Percentiles rank a stretch among this genome's conserved stretches.
Conservation (phyloP, 495 filamentous ascomycete species). For the Penicillium salamii region DNA sequence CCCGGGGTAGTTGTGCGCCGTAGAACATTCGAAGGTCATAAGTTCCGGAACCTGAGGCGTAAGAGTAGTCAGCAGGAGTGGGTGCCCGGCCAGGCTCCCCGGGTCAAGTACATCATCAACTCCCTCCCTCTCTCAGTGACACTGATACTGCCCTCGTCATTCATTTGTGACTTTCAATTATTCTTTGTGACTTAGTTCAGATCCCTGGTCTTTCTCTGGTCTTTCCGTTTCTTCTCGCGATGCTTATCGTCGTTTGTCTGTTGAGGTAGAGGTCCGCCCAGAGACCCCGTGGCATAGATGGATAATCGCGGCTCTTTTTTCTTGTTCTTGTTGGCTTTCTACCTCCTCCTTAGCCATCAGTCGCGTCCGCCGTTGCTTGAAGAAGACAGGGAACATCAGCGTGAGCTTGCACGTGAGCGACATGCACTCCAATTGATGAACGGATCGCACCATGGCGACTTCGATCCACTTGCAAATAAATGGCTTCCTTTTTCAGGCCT, state of each 20-base stretch:
- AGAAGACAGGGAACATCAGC: constrained; percentile 45
- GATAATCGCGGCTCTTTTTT: constrained; percentile 51
- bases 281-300: constrained; percentile 36
- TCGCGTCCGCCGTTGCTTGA: constrained; percentile 43
- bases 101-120: constrained; percentile 42
- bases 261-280: constrained; percentile 33
- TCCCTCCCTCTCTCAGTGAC: constrained; percentile 8
- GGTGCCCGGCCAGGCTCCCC: constrained; percentile 1
- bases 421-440: constrained; percentile 65
- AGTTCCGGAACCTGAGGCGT: constrained; percentile 1
- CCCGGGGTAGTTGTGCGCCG: background rate
- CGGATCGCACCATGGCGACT: constrained; percentile 70
- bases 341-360: constrained; percentile 47
- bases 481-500: constrained; percentile 80
- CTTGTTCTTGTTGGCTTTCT: constrained; percentile 48
- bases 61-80: constrained; percentile 6
- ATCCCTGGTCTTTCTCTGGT: background rate
- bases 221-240: constrained; percentile 16
- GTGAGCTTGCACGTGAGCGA: constrained; percentile 48
- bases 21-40: constrained; percentile 1
- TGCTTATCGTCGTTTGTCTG: constrained; percentile 18
- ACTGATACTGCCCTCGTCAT: constrained; percentile 27
- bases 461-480: constrained; percentile 53
- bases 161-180: constrained; percentile 10
- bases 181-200: constrained; percentile 4